phyloP scores from a whole-genome alignment of 169 alveolate species.

The Babesia sp. region DNA sequence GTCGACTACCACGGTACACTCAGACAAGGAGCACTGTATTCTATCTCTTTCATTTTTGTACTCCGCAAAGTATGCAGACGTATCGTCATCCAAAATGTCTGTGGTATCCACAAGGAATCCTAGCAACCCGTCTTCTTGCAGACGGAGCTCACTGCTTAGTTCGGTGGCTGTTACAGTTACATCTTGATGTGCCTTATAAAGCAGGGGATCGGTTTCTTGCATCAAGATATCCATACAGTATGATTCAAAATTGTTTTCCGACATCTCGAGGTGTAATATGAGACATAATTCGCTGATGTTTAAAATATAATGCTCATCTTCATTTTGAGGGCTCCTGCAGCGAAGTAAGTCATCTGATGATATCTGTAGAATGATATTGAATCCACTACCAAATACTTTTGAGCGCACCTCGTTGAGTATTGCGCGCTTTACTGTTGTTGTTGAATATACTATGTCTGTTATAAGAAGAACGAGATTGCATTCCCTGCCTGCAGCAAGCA shows the following conservation, averaged over 20 bases:
- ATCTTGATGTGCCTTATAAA: conserved; percentile 93
- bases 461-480: conserved; percentile 93
- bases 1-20: conserved; percentile 91
- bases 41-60: conserved; percentile 92
- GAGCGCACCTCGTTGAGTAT: conserved; percentile 11
- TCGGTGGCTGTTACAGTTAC: conserved; percentile 81
- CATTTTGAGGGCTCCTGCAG: conserved; percentile 6
- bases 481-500: conserved; percentile 90
- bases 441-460: conserved; percentile 96
- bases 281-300: conserved; percentile 84
- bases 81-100: conserved; percentile 93
- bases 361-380: conserved; percentile 8
- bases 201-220: conserved; percentile 93
- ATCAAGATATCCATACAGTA: conserved; percentile 91
- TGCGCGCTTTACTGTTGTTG: conserved; percentile 76
- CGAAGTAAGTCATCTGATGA: conserved; percentile 2
- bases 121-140: conserved; percentile 93
- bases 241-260: conserved; percentile 89
- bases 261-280: conserved; percentile 81
- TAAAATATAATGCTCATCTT: conserved; percentile 71
- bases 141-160: conserved; percentile 93
- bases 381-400: neutral
- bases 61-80: conserved; percentile 84
- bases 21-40: conserved; percentile 87
- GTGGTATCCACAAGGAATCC: conserved; percentile 96